Base-by-base conservation (phyloP, 139 green algal genomes). In the Volvox reticuliferus region DNA sequence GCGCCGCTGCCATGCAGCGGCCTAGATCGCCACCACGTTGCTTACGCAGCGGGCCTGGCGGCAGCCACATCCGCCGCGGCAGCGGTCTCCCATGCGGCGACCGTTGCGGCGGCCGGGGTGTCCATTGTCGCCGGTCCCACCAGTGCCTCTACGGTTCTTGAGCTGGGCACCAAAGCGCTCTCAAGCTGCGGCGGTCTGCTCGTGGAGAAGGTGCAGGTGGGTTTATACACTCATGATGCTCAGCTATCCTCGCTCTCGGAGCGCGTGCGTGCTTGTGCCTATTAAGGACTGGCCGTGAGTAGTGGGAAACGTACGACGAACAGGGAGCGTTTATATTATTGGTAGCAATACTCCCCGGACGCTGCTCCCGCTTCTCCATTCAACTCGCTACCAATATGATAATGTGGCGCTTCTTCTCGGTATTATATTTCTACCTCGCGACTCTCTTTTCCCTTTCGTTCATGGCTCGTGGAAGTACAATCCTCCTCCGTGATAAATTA, bases 11-110 rank as follows among this genome's bases (percentile, higher is more conserved):
- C 44, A 55, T 55, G 44, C 44, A 9, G 44, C 9, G 44, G 44
- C 44, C 44, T 55, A 9, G 44, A 55, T 55, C 44, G 71, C 75
- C 79, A 85, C 44, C 79, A 85, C 79, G 79, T 85, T 24, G 79
- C 79, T 36, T 85, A 69, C 37, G 79, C 79, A 20, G 79, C 79
- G 17, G 79, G 79, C 37, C 79, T 85, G 79, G 79, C 79, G 37
- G 79, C 79, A 26, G 79, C 79, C 37, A 85, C 79, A 36, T 85
- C 79, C 37, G 36, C 79, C 6, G 37, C 79, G 22, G 79, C 44
- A 21, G 79, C 44, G 79, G 21, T 85, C 12, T 85, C 79, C 0
- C 44, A 67, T 0, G 79, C 37, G 19, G 79, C 37, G 24, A 50
- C 19, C 21, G 37, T 69, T 2, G 79, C 79, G 37, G 44, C 28